Percentiles rank a stretch among this genome's conserved stretches.
Evolutionary conservation across 306 rosid species (phyloP).

Genomic region (Citrullus mucosospermus): DNA sequence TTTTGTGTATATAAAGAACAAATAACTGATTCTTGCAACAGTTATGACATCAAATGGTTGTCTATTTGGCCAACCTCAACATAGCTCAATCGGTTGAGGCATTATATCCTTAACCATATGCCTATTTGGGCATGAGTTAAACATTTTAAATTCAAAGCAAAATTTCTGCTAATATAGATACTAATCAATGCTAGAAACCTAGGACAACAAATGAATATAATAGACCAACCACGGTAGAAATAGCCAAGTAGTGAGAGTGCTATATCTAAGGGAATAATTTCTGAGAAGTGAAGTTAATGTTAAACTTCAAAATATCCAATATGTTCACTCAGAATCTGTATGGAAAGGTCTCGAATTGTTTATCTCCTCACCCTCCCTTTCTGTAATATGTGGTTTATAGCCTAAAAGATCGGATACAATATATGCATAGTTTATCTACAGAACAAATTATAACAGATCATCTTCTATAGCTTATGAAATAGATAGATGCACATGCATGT

Average conservation of each 20-base stretch:
- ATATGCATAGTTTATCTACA: background rate
- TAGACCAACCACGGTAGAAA: background rate
- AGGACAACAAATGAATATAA: background rate
- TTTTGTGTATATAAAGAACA: background rate
- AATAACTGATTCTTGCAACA: background rate
- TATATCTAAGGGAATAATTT: background rate
- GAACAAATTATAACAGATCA: background rate
- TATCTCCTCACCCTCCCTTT: background rate
- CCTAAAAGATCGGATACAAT: background rate
- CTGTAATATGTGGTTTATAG: background rate
- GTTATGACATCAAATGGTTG: background rate
- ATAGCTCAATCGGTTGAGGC: no score
- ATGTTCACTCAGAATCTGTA: background rate
- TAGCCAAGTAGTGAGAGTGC: background rate
- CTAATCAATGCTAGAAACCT: background rate
- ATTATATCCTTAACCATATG: background rate
- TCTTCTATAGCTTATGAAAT: background rate
- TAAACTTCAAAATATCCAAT: background rate
- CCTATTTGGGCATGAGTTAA: background rate
- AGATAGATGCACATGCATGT: background rate
- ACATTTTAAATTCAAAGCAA: background rate
- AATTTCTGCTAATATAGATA: background rate
- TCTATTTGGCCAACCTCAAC: background rate
- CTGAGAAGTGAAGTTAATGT: background rate
- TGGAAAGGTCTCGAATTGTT: background rate